Percentiles rank a stretch among this genome's conserved stretches.
phyloP scores from a whole-genome alignment of 495 filamentous ascomycete species.

The Penicillium manginii region DNA sequence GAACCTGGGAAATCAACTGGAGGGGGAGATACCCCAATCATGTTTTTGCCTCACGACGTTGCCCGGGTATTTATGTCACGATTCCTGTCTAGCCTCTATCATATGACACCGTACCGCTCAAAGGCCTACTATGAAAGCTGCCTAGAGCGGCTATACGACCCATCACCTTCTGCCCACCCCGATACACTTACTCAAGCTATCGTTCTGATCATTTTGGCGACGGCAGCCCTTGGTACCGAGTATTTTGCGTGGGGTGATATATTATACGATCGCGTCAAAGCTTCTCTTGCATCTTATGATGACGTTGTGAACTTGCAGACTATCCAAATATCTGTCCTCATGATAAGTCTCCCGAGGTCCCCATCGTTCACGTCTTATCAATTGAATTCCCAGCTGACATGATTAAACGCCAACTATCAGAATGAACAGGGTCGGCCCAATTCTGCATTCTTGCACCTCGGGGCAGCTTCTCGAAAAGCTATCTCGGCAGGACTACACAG shows the following conservation, averaged over 20 bases:
- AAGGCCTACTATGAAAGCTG: conserved; percentile 30
- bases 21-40: conserved; percentile 27
- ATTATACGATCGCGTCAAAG: conserved; percentile 45
- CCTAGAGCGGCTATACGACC: conserved; percentile 39
- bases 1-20: conserved; percentile 23
- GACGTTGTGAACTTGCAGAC: conserved; percentile 49
- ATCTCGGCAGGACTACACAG: conserved; percentile 48
- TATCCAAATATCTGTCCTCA: conserved; percentile 45
- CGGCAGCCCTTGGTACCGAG: conserved; percentile 38
- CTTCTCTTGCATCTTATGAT: conserved; percentile 36
- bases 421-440: conserved; percentile 49
- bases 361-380: too few species aligned
- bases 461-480: conserved; percentile 43
- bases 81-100: conserved; percentile 39
- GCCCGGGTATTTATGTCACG: conserved; percentile 40
- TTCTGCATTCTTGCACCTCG: conserved; percentile 45
- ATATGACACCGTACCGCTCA: conserved; percentile 38
- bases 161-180: conserved; percentile 19
- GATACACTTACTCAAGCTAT: conserved; percentile 34
- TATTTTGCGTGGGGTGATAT: conserved; percentile 44
- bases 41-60: conserved; percentile 42
- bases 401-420: conserved; percentile 43
- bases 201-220: conserved; percentile 38
- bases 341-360: conserved; percentile 48
- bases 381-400: conserved; percentile 10